phyloP scores from a whole-genome alignment of 805 yeast species.

The Spathaspora hagerdaliae region DNA sequence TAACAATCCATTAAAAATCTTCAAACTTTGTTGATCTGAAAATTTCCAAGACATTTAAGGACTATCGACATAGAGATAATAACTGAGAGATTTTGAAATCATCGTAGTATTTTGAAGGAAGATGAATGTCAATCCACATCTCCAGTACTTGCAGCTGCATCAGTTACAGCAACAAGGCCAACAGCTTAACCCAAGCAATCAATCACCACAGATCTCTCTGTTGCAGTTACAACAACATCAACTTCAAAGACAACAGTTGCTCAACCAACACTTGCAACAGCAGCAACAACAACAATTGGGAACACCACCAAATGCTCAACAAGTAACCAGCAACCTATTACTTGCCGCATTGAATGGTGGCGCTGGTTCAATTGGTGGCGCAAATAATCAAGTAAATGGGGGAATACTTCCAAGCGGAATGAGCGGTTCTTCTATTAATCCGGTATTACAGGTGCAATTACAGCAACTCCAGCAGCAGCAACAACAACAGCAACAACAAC shows the following conservation, averaged over 20 bases:
- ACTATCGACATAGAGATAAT: no score
- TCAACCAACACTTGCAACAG: slow-evolving; percentile 30
- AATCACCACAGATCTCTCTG: slow-evolving; percentile 34
- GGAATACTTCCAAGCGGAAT: slow-evolving; percentile 3
- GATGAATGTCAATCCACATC: slow-evolving; percentile 43
- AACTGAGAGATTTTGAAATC: no score
- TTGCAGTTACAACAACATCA: slow-evolving; percentile 31
- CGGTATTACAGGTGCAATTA: slow-evolving; percentile 27
- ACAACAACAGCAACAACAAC: slow-evolving; percentile 15
- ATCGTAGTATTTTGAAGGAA: no score
- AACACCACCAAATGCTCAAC: slow-evolving; percentile 15
- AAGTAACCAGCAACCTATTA: slow-evolving; percentile 27
- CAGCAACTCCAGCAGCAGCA: slow-evolving; percentile 18
- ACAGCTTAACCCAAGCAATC: slow-evolving; percentile 16
- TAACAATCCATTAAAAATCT: no score
- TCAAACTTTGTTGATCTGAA: no score
- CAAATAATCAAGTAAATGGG: slow-evolving; percentile 11
- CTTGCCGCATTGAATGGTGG: slow-evolving; percentile 33
- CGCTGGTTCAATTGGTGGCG: not conserved
- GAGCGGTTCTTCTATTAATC: slow-evolving; percentile 11
- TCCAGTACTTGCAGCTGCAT: slow-evolving; percentile 37
- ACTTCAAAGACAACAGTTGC: slow-evolving; percentile 30
- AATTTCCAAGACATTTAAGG: no score
- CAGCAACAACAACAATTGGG: slow-evolving; percentile 18
- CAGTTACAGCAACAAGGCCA: slow-evolving; percentile 20